These are phyloP conservation scores for Colletotrichum siamense DNA, from an alignment of 2,329 filamentous ascomycete genomes.

Conservation along the genomic window DNA sequence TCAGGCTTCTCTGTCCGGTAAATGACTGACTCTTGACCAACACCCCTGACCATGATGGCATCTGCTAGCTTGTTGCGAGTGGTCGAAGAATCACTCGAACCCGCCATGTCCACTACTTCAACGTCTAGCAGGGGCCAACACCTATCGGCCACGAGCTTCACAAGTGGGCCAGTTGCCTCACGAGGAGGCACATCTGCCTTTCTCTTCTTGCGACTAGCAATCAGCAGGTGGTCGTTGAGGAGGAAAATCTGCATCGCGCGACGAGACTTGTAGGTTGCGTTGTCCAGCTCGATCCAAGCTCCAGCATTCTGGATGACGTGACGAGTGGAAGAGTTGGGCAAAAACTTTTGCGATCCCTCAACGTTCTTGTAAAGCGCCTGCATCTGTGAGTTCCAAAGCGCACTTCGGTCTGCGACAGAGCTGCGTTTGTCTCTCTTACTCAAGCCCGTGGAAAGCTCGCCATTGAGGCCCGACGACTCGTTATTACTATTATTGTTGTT, in stretches of 20 bases:
- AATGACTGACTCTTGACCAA: slow-evolving; percentile 90
- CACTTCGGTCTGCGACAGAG: slow-evolving; percentile 77
- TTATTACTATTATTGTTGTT: slow-evolving; percentile 55
- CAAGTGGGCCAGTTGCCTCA: slow-evolving; percentile 54
- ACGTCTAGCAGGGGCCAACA: slow-evolving; percentile 96
- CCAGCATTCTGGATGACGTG: slow-evolving; percentile 94
- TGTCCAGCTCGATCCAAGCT: slow-evolving; percentile 95
- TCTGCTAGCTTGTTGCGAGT: slow-evolving; percentile 72
- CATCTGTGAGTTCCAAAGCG: slow-evolving; percentile 73
- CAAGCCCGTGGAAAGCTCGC: slow-evolving; percentile 57
- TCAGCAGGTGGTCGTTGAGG: slow-evolving; percentile 90
- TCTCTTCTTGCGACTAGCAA: slow-evolving; percentile 93
- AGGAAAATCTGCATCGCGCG: slow-evolving; percentile 90
- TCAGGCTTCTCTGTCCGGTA: slow-evolving; percentile 89
- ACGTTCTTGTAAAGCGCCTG: slow-evolving; percentile 93
- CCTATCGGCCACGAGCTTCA: slow-evolving; percentile 88
- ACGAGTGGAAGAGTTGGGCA: slow-evolving; percentile 88
- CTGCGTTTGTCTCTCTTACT: slow-evolving; percentile 84
- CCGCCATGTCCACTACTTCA: slow-evolving; percentile 87
- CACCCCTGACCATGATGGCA: slow-evolving; percentile 86
- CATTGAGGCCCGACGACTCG: slow-evolving; percentile 52
- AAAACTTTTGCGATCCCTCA: slow-evolving; percentile 96
- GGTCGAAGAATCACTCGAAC: slow-evolving; percentile 60
- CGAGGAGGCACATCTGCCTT: slow-evolving; percentile 70
- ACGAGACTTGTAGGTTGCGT: slow-evolving; percentile 93